A percentile compares a stretch with the other conserved stretches of the same genome.
These are phyloP conservation scores for Pyropia haitanensis DNA, from an alignment of 23 red algal genomes.

Conservation along the genomic window DNA sequence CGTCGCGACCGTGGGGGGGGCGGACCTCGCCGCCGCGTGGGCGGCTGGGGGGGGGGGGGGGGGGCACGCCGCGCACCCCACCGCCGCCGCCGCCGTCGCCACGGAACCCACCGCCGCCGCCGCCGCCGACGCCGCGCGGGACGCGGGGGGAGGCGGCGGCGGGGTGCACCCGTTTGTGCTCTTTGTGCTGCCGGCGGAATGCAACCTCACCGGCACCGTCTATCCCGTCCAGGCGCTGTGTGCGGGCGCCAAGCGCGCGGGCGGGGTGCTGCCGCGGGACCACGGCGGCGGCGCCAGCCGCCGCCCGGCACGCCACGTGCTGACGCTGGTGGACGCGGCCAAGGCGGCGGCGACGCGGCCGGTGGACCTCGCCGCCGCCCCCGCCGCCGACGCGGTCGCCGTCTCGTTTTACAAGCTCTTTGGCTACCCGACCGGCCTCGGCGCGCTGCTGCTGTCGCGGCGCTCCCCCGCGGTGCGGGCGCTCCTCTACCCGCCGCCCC, in stretches of 20 bases:
- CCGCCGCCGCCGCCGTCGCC: too few species aligned
- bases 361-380: constrained; percentile 20
- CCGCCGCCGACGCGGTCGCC: constrained; percentile 22
- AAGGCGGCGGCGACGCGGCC: constrained; percentile 19
- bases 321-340: constrained; percentile 22
- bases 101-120: too few species aligned
- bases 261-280: constrained; percentile 4
- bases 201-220: constrained; percentile 51
- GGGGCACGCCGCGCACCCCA: too few species aligned
- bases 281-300: too few species aligned
- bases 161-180: constrained; percentile 9
- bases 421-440: constrained; percentile 57
- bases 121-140: too few species aligned
- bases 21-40: too few species aligned
- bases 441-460: constrained; percentile 17
- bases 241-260: background rate
- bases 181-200: constrained; percentile 42
- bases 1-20: too few species aligned
- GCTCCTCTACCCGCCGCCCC: too few species aligned
- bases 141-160: too few species aligned
- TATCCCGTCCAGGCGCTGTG: constrained; percentile 15
- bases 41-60: too few species aligned
- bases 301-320: too few species aligned
- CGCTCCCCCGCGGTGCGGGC: too few species aligned
- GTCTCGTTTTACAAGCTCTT: constrained; percentile 77